Conservation (phyloP, 139 green algal genomes). For the Closterium sp. region DNA sequence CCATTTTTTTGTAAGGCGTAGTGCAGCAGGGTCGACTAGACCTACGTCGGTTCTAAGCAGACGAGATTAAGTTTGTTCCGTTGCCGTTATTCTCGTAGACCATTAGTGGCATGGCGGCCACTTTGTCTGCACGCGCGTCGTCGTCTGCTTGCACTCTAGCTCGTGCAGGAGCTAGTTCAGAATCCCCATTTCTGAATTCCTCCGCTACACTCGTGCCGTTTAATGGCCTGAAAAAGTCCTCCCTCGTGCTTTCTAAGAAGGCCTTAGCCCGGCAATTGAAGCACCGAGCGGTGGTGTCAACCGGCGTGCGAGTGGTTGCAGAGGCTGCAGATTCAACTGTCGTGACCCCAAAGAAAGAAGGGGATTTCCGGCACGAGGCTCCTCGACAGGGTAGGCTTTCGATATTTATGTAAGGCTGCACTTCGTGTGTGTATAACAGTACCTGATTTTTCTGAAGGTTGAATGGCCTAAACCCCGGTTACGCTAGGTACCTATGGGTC, state of each 20-base stretch:
- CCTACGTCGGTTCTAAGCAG: not conserved
- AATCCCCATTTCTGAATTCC: not conserved
- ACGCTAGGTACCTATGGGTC: not conserved
- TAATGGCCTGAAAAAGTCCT: not conserved
- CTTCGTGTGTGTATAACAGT: not conserved
- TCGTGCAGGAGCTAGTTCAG: not conserved
- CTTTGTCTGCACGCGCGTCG: not conserved
- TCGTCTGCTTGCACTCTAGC: not conserved
- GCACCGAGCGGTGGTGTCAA: not conserved
- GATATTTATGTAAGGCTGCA: not conserved
- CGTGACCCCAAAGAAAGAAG: not conserved
- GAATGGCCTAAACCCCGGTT: not conserved
- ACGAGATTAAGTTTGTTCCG: not conserved
- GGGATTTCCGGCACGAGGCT: not conserved
- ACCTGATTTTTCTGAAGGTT: not conserved
- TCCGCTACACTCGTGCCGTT: not conserved
- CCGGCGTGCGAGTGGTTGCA: not conserved
- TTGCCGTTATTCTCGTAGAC: not conserved
- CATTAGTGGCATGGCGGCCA: not conserved
- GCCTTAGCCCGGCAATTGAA: not conserved
- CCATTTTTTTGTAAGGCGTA: too few relatives aligned
- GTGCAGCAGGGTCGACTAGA: too few relatives aligned
- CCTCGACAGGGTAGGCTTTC: not conserved
- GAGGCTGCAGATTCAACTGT: not conserved
- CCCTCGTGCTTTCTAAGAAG: not conserved